These are phyloP conservation scores for Carallia pectinifolia DNA, from an alignment of 345 rosid genomes.

Conservation along the genomic window DNA sequence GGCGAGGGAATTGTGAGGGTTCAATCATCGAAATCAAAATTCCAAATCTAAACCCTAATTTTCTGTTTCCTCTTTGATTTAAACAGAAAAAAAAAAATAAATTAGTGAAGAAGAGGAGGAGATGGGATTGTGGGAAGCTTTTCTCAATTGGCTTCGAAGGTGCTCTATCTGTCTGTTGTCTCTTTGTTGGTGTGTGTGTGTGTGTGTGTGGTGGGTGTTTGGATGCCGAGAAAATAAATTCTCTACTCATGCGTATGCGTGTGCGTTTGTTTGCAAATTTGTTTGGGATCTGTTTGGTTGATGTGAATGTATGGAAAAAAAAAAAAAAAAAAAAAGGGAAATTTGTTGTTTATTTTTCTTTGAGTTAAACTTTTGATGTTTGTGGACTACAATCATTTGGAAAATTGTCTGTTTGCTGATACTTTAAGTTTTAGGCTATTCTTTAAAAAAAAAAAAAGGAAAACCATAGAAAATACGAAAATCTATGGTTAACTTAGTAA, in stretches of 20 bases:
- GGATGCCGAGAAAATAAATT: too few species aligned
- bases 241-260: too few species aligned
- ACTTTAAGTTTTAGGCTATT: too few species aligned
- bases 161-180: constrained; percentile 5
- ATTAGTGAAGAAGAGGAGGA: background rate
- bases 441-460: too few species aligned
- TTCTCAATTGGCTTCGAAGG: constrained; percentile 44
- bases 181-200: background rate
- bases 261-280: too few species aligned
- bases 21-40: constrained; percentile 8
- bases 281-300: background rate
- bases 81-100: background rate
- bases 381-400: too few species aligned
- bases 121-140: constrained; percentile 44
- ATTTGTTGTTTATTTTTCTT: background rate
- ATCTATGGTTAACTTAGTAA: too few species aligned
- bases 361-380: background rate
- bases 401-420: too few species aligned
- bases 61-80: background rate
- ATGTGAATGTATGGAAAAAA: background rate
- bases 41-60: constrained; percentile 13
- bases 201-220: too few species aligned
- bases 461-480: too few species aligned
- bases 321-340: too few species aligned
- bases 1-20: constrained; percentile 28